These are phyloP conservation scores for Microbotryum lychnidis-dioicae DNA, from an alignment of 1,284 basidiomycete genomes.

Conservation along the genomic window DNA sequence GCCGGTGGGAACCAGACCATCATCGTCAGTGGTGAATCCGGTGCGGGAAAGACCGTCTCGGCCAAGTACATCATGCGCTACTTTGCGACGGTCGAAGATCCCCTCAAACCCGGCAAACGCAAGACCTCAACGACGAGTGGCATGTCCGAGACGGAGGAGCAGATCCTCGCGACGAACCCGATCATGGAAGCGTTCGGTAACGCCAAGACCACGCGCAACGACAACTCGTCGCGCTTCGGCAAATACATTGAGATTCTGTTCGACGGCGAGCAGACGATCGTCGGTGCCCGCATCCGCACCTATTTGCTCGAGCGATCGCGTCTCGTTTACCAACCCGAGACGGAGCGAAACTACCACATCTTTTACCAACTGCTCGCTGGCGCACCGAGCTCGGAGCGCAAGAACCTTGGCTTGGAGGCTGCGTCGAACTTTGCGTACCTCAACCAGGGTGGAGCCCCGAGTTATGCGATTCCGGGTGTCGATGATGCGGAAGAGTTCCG, in stretches of 20 bases:
- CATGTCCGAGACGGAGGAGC: constrained; percentile 89
- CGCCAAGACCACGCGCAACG: constrained; percentile 97
- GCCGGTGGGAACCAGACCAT: constrained; percentile 82
- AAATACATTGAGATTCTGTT: constrained; percentile 99
- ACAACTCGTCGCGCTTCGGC: constrained; percentile 97
- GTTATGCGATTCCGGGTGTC: constrained; percentile 71
- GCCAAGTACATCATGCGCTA: constrained; percentile 99
- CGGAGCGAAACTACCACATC: constrained; percentile 98
- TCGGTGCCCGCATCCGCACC: constrained; percentile 93
- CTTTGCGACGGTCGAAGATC: constrained; percentile 94
- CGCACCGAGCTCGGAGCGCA: constrained; percentile 86
- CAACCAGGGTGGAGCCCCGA: constrained; percentile 85
- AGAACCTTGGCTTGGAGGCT: constrained; percentile 86
- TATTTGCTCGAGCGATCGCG: constrained; percentile 95
- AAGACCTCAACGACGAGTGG: constrained; percentile 46
- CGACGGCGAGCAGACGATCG: constrained; percentile 88
- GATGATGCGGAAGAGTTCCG: constrained; percentile 95
- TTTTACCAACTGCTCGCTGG: constrained; percentile 99
- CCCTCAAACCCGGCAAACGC: constrained; percentile 46
- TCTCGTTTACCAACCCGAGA: constrained; percentile 92
- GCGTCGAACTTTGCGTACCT: constrained; percentile 80
- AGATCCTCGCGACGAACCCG: constrained; percentile 96
- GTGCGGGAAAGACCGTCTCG: constrained; percentile 98
- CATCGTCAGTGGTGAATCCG: constrained; percentile 97
- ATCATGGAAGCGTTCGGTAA: constrained; percentile 99